Conservation (phyloP, 306 rosid species). For the Rosa rugosa region DNA sequence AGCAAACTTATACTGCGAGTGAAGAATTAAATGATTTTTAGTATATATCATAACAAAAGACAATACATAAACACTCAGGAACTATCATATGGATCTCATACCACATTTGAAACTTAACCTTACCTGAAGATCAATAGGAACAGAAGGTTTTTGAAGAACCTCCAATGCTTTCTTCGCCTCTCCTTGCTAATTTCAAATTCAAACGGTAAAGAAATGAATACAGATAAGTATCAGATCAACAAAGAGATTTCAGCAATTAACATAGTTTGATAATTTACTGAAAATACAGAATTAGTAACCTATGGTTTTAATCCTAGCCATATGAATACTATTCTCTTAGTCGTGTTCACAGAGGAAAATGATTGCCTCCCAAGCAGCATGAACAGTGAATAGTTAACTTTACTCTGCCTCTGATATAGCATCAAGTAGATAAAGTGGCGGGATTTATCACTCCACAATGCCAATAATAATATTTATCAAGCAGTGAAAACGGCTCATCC, state of each 20-base stretch:
- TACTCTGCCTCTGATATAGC: neutral
- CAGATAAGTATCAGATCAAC: neutral
- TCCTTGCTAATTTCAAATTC: constrained; percentile 68
- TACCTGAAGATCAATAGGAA: constrained; percentile 86
- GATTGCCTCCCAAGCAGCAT: neutral
- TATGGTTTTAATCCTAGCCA: neutral
- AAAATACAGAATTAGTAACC: neutral
- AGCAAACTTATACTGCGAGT: constrained; percentile 87
- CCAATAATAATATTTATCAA: neutral
- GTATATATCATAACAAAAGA: neutral
- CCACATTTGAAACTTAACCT: constrained; percentile 20
- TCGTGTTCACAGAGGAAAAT: neutral
- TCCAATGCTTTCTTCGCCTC: constrained; percentile 95
- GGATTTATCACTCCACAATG: neutral
- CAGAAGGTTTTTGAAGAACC: constrained; percentile 86
- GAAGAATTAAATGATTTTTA: constrained; percentile 11
- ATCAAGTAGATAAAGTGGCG: neutral
- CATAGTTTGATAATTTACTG: neutral
- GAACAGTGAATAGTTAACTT: neutral
- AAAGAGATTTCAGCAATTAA: neutral
- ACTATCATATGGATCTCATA: neutral
- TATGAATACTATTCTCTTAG: neutral
- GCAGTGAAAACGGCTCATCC: neutral
- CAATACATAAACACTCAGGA: neutral
- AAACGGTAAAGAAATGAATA: neutral